Base-by-base conservation (phyloP, 2,329 filamentous ascomycete genomes). In the Fusarium papillatum region DNA sequence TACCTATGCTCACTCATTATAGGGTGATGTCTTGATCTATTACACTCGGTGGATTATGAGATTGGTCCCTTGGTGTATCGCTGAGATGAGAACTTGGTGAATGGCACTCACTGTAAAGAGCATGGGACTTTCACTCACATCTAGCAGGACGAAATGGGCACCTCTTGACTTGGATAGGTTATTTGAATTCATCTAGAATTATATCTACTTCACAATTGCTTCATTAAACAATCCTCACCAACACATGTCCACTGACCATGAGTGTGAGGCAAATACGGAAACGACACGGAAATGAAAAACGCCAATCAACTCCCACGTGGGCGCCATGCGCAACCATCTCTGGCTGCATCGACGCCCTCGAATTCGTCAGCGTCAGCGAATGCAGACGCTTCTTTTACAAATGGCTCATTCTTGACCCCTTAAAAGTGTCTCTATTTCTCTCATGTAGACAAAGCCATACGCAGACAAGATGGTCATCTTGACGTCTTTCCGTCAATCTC, bases 401-500 rank as follows among this genome's bases (percentile, higher is more conserved):
- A 39, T 29, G 34, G 36, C 34, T 39, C 34, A 60, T 14, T 60
- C 24, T 39, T 39, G 7, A 13, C 10, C 6, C 17, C 26, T 7
- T 26, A n/a, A n/a, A n/a, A n/a, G n/a, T 34, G 2, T 57, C 14
- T 57, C 0, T 4, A 16, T 34, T 34, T 8, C 19, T 31, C 29
- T n/a, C 26, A 55, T 31, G 26, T 6, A 55, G 13, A n/a, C 6
- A 2, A 19, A 14, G n/a, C 11, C 2, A 2, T 22, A 13, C 7
- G 7, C 29, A 8, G 7, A 9, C 39, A 76, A 36, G 13, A 80
- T 80, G 78, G 78, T 79, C 24, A 63, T 80, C 31, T 57, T 80
- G 43, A 70, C 69, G 16, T 69, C 78, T 4, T 7, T 80, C 5
- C 70, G 78, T 2, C 77, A 80, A 48, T 80, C 78, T 3, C 73